Base-by-base conservation (phyloP, 148 eudicot species). In the Diospyros kaki region DNA sequence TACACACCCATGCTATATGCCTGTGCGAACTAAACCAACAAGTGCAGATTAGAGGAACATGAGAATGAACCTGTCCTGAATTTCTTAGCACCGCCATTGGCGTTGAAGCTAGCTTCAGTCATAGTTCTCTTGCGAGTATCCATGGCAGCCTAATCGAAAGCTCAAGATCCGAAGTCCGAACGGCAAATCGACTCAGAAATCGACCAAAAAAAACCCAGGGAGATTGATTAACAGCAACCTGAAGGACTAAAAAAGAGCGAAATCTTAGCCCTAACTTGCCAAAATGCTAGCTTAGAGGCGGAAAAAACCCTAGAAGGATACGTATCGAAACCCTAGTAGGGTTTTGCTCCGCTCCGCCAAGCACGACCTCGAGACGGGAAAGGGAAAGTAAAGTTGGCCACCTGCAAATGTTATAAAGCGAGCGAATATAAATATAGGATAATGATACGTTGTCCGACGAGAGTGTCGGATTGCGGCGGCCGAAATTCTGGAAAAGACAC, bases 21-120 rank as follows among this genome's bases (percentile, higher is more conserved):
- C 18, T 60, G 1, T 14, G 6, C 3, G 42, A 12, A 10, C 14
- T 55, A 3, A 55, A 55, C 12, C 11, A 55, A 55, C 12, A 55
- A 7, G 1, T 2, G 1, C 18, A 4, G 42, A 2, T 12, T 60
- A 3, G 6, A 53, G 17, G 13, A 55, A 55, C 13, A 72, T 6
- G 58, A 72, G 40, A 17, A 50, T 75, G 28, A 54, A 86, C 89
- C 89, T 84, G 69, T 78, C 79, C 80, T 86, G 17, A 65, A 65
- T 71, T 78, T 86, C 82, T 86, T 84, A 51, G 84, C 77, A 40
- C 85, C 89, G 73, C 87, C 89, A 82, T 84, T 86, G 38, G 65
- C 67, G 73, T 86, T 73, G 5, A 28, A 55, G 53, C 60, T 76
- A 39, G 73, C 76, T 38, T 82, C 85, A 1, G 65, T 61, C 44